phyloP scores from a whole-genome alignment of 345 rosid species.

The Syzygium oleosum region DNA sequence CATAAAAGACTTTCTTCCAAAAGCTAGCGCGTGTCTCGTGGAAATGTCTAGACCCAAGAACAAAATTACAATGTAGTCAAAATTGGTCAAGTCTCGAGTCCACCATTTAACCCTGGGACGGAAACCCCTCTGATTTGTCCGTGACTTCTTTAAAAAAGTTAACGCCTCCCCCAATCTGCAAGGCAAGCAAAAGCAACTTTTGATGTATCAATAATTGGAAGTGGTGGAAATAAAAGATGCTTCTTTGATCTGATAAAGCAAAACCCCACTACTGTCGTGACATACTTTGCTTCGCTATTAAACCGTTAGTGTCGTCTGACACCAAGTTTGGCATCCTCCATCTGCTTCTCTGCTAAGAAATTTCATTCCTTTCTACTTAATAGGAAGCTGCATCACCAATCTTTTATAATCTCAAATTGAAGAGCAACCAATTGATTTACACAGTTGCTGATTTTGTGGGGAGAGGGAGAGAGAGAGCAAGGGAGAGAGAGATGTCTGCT shows the following conservation, averaged over 20 bases:
- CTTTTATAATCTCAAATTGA: not conserved
- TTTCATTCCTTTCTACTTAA: constrained; percentile 4
- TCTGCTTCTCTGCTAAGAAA: constrained; percentile 51
- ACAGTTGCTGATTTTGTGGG: not conserved
- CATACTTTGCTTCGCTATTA: constrained; percentile 40
- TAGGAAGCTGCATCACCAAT: not conserved
- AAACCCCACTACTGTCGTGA: constrained; percentile 16
- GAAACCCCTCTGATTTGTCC: not conserved
- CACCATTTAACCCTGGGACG: not conserved
- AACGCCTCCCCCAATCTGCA: not conserved
- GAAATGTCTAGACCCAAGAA: not conserved
- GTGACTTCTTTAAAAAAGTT: not conserved
- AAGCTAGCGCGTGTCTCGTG: not conserved
- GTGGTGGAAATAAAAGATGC: constrained; percentile 2
- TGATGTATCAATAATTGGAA: constrained; percentile 15
- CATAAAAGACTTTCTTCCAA: not conserved
- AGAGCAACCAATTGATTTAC: not conserved
- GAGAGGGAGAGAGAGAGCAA: not conserved
- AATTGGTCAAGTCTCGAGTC: not conserved
- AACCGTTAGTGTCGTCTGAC: constrained; percentile 17
- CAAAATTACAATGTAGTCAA: not conserved
- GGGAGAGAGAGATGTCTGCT: constrained; percentile 35
- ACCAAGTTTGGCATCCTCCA: constrained; percentile 39
- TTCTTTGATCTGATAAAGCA: constrained; percentile 31
- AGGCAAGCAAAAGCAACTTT: constrained; percentile 11